Percentiles rank a stretch among this genome's conserved stretches.
Evolutionary conservation across 257 asterid species (phyloP).

Genomic region (Datura wrightii): DNA sequence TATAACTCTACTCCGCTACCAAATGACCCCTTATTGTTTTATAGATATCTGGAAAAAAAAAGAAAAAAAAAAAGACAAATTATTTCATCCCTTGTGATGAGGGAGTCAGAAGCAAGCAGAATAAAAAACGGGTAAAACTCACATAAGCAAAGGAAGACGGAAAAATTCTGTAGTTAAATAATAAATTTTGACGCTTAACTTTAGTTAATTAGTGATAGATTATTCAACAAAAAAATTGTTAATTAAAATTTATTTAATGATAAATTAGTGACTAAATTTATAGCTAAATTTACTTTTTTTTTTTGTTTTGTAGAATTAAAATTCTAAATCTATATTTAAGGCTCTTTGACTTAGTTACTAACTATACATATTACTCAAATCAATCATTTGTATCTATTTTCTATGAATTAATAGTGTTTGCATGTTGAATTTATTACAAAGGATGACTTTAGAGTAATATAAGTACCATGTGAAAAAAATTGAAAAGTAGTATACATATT

Average conservation of each 20-base stretch:
- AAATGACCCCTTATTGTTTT: too few relatives aligned
- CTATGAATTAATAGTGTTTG: constrained; percentile 5
- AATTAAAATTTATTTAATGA: not conserved
- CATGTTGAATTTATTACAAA: not conserved
- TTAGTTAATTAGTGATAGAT: too few relatives aligned
- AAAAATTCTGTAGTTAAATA: too few relatives aligned
- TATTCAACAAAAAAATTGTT: not conserved
- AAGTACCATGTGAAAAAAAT: not conserved
- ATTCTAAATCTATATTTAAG: not conserved
- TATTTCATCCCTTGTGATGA: not conserved
- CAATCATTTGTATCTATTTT: constrained; percentile 21
- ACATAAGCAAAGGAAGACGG: too few relatives aligned
- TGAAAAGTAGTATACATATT: not conserved
- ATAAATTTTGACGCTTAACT: not conserved
- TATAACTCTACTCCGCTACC: too few relatives aligned
- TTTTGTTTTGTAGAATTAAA: not conserved
- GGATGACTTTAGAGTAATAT: not conserved
- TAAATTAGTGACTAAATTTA: not conserved
- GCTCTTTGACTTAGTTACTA: constrained; percentile 19
- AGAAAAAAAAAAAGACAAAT: not conserved
- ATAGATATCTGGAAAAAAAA: not conserved
- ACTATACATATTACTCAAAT: not conserved
- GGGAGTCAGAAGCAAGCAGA: too few relatives aligned
- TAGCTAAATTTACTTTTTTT: not conserved
- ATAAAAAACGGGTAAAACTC: too few relatives aligned